phyloP scores from a whole-genome alignment of 768 basidiomycete species.

The Melanogaster broomeanus region DNA sequence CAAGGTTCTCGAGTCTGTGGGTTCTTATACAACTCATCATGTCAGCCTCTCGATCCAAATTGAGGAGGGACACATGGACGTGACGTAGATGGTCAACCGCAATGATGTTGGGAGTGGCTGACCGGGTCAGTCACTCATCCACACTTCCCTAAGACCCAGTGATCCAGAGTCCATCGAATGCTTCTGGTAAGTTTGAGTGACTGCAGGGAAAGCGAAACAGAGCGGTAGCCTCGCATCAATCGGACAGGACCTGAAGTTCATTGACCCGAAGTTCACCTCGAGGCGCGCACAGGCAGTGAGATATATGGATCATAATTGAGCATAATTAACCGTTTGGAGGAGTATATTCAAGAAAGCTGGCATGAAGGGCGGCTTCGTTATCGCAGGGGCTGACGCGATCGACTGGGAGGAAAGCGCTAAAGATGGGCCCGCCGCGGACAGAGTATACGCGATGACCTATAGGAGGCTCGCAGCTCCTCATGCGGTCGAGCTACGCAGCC shows the following conservation, averaged over 20 bases:
- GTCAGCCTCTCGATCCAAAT: constrained; percentile 5
- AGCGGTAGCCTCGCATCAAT: too few species aligned
- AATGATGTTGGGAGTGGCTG: too few species aligned
- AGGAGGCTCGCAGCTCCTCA: neutral
- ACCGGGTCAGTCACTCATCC: too few species aligned
- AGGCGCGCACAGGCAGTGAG: too few species aligned
- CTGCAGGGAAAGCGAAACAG: too few species aligned
- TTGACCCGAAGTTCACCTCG: too few species aligned
- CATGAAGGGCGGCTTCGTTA: neutral
- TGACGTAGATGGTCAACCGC: neutral
- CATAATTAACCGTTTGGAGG: too few species aligned
- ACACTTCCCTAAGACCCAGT: too few species aligned
- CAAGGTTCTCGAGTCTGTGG: neutral
- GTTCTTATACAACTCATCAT: constrained; percentile 5
- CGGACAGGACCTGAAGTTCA: too few species aligned
- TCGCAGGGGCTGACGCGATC: neutral
- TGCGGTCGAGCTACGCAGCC: neutral
- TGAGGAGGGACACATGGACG: neutral
- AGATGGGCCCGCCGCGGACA: neutral
- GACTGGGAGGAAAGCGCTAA: neutral
- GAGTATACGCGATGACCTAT: neutral
- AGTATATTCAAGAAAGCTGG: neutral
- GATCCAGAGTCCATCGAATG: too few species aligned
- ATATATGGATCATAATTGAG: too few species aligned
- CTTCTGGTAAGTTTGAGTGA: too few species aligned